Percentiles rank a stretch among this genome's conserved stretches.
These are phyloP conservation scores for Trichoderma arundinaceum DNA, from an alignment of 2,329 filamentous ascomycete genomes.

Conservation along the genomic window DNA sequence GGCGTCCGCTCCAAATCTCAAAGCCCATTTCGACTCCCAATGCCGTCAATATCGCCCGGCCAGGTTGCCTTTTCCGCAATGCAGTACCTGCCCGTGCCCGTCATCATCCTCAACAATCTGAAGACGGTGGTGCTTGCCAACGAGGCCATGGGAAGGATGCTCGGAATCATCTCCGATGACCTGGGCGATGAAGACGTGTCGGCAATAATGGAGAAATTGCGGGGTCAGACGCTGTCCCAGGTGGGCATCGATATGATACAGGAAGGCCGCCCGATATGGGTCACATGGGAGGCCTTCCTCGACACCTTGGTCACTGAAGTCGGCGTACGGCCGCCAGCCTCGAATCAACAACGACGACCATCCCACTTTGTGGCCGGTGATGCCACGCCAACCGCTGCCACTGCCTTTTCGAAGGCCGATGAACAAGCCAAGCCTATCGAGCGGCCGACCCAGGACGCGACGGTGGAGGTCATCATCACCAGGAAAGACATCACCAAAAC, in stretches of 20 bases:
- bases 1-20: slow-evolving; percentile 45
- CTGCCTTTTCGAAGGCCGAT: slow-evolving; percentile 40
- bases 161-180: slow-evolving; percentile 61
- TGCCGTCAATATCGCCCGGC: slow-evolving; percentile 56
- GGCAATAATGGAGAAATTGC: slow-evolving; percentile 62
- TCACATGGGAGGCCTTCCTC: slow-evolving; percentile 64
- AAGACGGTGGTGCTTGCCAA: slow-evolving; percentile 78
- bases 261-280: slow-evolving; percentile 65
- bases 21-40: slow-evolving; percentile 49
- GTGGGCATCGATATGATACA: slow-evolving; percentile 76
- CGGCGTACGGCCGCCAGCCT: slow-evolving; percentile 40
- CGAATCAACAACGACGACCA: slow-evolving; percentile 32
- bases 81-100: slow-evolving; percentile 75
- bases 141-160: slow-evolving; percentile 72
- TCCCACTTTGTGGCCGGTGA: slow-evolving; percentile 41
- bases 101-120: slow-evolving; percentile 69
- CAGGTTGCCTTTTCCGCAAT: slow-evolving; percentile 70
- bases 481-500: slow-evolving; percentile 53
- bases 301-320: slow-evolving; percentile 58
- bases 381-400: slow-evolving; percentile 46
- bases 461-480: slow-evolving; percentile 71
- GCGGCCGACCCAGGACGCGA: slow-evolving; percentile 60
- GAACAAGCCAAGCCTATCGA: slow-evolving; percentile 33
- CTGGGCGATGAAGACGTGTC: slow-evolving; percentile 49
- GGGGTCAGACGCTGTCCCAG: slow-evolving; percentile 69